phyloP scores from a whole-genome alignment of 441 rosid species.

The Gossypium davidsonii region DNA sequence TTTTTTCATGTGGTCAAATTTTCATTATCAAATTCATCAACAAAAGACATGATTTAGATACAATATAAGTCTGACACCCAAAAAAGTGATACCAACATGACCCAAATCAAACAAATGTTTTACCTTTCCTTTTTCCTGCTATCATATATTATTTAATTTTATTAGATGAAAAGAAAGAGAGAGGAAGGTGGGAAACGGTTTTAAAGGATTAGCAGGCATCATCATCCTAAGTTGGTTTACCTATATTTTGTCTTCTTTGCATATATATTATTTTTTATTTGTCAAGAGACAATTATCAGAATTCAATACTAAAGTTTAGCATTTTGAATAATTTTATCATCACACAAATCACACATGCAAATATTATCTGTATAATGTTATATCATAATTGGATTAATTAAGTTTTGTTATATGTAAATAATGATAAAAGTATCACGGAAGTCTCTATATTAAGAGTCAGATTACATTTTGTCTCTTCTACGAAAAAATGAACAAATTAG shows the following conservation, averaged over 20 bases:
- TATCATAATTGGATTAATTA: background rate
- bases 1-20: constrained; percentile 14
- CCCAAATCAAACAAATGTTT: background rate
- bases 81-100: too few species aligned
- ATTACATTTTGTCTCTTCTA: too few species aligned
- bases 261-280: background rate
- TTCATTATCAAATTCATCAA: too few species aligned
- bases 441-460: too few species aligned
- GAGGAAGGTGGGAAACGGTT: constrained; percentile 5
- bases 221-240: background rate
- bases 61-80: too few species aligned
- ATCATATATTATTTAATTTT: background rate
- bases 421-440: too few species aligned
- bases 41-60: too few species aligned
- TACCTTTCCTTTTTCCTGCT: background rate
- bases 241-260: too few species aligned
- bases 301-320: too few species aligned
- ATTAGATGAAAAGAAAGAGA: background rate
- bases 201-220: background rate
- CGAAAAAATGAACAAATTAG: too few species aligned
- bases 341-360: background rate
- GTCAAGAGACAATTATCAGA: background rate
- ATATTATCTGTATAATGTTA: background rate
- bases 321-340: too few species aligned
- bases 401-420: too few species aligned